These are phyloP conservation scores for Penicillium daleae DNA, from an alignment of 495 filamentous ascomycete species.

Conservation along the genomic window DNA sequence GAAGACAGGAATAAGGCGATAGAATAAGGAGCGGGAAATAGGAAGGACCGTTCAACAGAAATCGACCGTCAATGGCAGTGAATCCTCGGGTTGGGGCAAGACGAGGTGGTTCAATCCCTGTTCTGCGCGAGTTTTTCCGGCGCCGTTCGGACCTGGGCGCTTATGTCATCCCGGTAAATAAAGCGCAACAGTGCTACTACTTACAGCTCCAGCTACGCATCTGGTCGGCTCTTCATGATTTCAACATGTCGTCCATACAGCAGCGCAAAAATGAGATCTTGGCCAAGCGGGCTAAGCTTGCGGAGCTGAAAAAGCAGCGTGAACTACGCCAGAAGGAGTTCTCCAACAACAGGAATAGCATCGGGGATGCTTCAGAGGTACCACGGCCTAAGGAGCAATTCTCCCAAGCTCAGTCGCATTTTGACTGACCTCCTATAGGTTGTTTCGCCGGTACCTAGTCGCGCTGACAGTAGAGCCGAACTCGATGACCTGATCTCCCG, in stretches of 20 bases:
- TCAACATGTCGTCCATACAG: slow-evolving; percentile 62
- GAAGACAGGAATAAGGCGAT: slow-evolving; percentile 26
- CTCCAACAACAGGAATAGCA: slow-evolving; percentile 62
- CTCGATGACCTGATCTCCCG: slow-evolving; percentile 81
- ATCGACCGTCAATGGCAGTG: slow-evolving; percentile 50
- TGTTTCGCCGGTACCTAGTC: slow-evolving; percentile 67
- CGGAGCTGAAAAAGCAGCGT: slow-evolving; percentile 90
- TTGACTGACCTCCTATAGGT: slow-evolving; percentile 50
- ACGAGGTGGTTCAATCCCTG: slow-evolving; percentile 48
- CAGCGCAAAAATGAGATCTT: slow-evolving; percentile 91
- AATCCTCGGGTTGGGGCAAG: slow-evolving; percentile 39
- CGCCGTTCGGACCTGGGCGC: slow-evolving; percentile 40
- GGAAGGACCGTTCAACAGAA: slow-evolving; percentile 41
- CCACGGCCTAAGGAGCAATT: slow-evolving; percentile 15
- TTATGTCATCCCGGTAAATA: slow-evolving; percentile 54
- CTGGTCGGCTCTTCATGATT: slow-evolving; percentile 17
- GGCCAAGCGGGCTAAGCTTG: slow-evolving; percentile 92
- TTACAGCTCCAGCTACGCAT: slow-evolving; percentile 19
- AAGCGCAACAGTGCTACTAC: slow-evolving; percentile 20
- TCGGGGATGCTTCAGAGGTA: slow-evolving; percentile 62
- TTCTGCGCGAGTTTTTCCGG: slow-evolving; percentile 58
- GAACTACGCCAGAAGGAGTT: slow-evolving; percentile 78
- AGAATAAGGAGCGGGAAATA: slow-evolving; percentile 32
- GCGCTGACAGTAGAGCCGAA: slow-evolving; percentile 73
- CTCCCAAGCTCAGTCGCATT: slow-evolving; percentile 20